A percentile compares a stretch with the other conserved stretches of the same genome.
These are phyloP conservation scores for Pseudocercospora fijiensis DNA, from an alignment of 2,329 filamentous ascomycete genomes.

Conservation along the genomic window DNA sequence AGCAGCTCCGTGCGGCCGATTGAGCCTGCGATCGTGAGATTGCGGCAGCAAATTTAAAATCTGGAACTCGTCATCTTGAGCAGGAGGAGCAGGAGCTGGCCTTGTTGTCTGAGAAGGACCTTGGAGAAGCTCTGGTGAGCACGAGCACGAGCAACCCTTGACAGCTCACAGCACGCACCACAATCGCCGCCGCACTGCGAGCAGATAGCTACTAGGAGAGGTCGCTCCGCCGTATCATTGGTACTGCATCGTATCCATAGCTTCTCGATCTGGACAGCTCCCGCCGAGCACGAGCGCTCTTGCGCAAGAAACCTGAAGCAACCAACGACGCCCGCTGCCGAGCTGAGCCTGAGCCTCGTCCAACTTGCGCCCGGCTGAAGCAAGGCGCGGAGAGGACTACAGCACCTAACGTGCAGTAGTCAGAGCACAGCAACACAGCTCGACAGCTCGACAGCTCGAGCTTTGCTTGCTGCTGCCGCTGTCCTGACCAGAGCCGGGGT, in stretches of 20 bases:
- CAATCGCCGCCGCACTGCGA: background rate
- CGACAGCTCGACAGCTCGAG: background rate
- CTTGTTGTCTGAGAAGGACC: background rate
- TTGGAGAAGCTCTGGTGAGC: background rate
- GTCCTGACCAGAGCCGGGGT: slow-evolving; percentile 13
- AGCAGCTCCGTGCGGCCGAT: background rate
- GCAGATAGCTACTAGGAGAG: background rate
- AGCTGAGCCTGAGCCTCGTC: background rate
- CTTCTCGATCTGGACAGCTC: background rate
- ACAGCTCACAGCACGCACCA: background rate
- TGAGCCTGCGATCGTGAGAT: background rate
- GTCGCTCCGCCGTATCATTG: too few species aligned
- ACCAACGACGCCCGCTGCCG: background rate
- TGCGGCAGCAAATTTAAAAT: background rate
- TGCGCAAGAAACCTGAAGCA: background rate
- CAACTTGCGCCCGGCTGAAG: background rate
- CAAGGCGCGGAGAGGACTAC: background rate
- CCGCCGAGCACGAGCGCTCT: background rate
- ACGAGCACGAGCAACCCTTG: background rate
- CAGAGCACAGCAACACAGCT: background rate
- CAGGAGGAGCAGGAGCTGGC: slow-evolving; percentile 3
- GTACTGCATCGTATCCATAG: background rate
- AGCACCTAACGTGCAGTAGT: background rate
- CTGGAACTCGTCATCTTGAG: background rate
- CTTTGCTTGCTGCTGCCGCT: slow-evolving; percentile 7